Base-by-base conservation (phyloP, 2,329 filamentous ascomycete genomes). In the Pyrenophora seminiperda region DNA sequence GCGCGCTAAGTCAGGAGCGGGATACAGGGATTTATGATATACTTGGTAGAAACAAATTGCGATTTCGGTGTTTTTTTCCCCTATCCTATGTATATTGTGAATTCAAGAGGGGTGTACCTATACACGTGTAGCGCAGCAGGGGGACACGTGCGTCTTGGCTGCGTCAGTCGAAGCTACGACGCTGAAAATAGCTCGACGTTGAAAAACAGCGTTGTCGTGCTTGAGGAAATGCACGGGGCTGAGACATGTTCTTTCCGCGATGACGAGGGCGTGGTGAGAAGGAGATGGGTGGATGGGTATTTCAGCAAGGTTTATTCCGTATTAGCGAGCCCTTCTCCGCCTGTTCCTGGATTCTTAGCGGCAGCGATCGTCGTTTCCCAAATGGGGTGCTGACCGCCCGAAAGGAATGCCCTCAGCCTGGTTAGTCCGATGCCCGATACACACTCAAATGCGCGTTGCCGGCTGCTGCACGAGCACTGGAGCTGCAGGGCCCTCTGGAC, bases 311-410 rank as follows among this genome's bases (percentile, higher is more conserved):
- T 52, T 47, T 42, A n/a, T n/a, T n/a, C n/a, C n/a, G n/a, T n/a
- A n/a, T n/a, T n/a, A 53, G 55, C 55, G 48, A 58, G 39, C 5
- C 33, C 19, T 14, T 36, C 47, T 47, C 48, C 38, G 58, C 50
- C 40, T 41, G 52, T 58, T 58, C 58, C 52, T 56, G 58, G 11
- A 46, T 52, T 4, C n/a, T 15, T 19, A 47, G 50, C 50, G 43
- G 29, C 27, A 44, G 32, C 24, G 53, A 61, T 59, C 50, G 50
- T 24, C 54, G 47, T 39, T 54, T 44, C 48, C 41, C 41, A 41
- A 34, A 34, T 38, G 45, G 50, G 45, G 50, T 51, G 37, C 39
- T 54, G 52, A 46, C 47, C 41, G 54, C 47, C 47, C 37, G 44
- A 52, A 53, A 48, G 53, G 52, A 54, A 40, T 34, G 48, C 36